Conservation (phyloP, 2,329 filamentous ascomycete species). For the Cladosporium sp. region DNA sequence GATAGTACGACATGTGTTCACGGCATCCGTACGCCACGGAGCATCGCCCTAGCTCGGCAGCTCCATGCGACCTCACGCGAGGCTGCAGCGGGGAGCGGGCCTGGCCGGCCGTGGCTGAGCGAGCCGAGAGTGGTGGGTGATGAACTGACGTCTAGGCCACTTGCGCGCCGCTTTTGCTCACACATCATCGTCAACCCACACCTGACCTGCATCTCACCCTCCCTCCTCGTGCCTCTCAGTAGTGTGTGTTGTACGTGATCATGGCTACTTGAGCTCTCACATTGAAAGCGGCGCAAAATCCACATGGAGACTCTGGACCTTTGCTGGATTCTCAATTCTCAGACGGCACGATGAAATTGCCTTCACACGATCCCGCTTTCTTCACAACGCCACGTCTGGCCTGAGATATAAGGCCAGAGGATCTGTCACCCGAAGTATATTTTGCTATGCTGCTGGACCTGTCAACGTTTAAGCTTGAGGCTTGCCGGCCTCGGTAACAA, state of each 20-base stretch:
- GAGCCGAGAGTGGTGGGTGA: neutral
- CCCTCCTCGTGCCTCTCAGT: neutral
- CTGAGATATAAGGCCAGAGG: neutral
- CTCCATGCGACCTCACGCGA: neutral
- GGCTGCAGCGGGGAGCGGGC: too few species aligned
- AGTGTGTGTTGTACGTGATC: neutral
- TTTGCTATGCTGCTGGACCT: conserved; percentile 3
- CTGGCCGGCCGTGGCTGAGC: neutral
- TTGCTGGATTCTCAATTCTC: neutral
- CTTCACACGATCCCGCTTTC: conserved; percentile 7
- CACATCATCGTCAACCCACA: neutral
- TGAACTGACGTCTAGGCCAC: neutral
- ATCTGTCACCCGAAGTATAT: too few species aligned
- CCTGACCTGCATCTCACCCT: conserved; percentile 2
- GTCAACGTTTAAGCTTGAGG: neutral
- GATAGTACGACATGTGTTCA: too few species aligned
- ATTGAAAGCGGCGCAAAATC: neutral
- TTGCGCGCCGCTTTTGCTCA: neutral
- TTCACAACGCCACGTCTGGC: conserved; percentile 10
- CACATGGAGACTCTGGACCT: neutral
- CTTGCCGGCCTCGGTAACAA: neutral
- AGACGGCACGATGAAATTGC: neutral
- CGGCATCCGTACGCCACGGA: neutral
- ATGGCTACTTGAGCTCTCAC: conserved; percentile 1
- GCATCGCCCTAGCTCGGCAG: neutral